Evolutionary conservation across 2,329 filamentous ascomycete species (phyloP), one percentile per base, ranked within the genome.

Genomic region (Lachnum nothofagi): DNA sequence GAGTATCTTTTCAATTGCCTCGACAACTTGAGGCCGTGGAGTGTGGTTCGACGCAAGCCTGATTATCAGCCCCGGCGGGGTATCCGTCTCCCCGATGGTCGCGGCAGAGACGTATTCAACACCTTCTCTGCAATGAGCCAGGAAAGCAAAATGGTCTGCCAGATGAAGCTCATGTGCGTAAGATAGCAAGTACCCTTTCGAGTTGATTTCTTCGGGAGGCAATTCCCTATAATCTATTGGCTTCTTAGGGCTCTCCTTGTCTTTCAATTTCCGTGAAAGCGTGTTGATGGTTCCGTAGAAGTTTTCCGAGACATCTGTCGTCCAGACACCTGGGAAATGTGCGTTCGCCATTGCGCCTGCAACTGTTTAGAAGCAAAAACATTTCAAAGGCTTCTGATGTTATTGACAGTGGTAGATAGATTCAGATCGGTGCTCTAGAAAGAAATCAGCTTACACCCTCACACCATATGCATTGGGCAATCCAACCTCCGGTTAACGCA

Each of bases 251-350:
- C 34, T 37, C 34, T 37, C 10, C 4, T 37, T 17, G 16, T 4
- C 6, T 5, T 22, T 37, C 10, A 37, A 17, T 37, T 12, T 37
- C 2, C 19, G 10, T 2, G 34, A 37, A 19, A 37, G 34, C 34
- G 6, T 22, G 10, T 37, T 20, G 1, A 37, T 17, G 19, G 16
- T 37, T 17, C 34, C 17, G 19, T 37, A 20, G 17, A 37, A 37
- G 6, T 17, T 37, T 20, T 22, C n/a, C 7, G 34, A 37, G 4
- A 37, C 5, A 4, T 34, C 41, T 0, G 44, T 27, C 64, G 48
- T 73, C 59, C 60, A 63, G n/a, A 48, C 14, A 33, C 56, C 46
- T 12, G 47, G 43, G 3, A 60, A 35, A 41, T 52, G 45, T 0
- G 48, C 52, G 4, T 49, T 31, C 12, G 7, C 9, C 34, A 9